Evolutionary conservation across 2,329 filamentous ascomycete species (phyloP).

Genomic region (Diplodia scrobiculata): DNA sequence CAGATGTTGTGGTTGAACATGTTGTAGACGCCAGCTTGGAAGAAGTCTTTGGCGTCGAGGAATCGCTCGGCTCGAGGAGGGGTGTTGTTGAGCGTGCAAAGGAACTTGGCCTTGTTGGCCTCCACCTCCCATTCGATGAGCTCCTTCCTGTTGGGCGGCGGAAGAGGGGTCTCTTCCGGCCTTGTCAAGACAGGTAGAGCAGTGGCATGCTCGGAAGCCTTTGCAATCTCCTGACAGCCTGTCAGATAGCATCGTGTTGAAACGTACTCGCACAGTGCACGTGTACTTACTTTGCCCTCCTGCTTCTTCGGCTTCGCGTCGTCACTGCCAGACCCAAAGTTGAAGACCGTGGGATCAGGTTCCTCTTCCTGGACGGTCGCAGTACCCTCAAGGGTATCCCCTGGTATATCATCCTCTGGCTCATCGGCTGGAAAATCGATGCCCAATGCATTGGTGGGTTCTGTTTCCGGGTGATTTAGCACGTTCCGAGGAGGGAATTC

Average conservation of each 20-base stretch:
- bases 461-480: too few relatives aligned
- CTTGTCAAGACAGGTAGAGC: neutral
- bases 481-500: too few relatives aligned
- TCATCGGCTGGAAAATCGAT: too few relatives aligned
- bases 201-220: neutral
- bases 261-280: neutral
- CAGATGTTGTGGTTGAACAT: constrained; percentile 1
- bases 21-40: neutral
- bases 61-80: neutral
- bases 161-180: neutral
- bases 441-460: too few relatives aligned
- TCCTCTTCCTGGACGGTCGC: too few relatives aligned
- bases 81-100: neutral
- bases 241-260: too few relatives aligned
- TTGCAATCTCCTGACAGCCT: too few relatives aligned
- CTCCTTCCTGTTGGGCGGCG: neutral
- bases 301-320: too few relatives aligned
- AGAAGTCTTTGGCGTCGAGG: neutral
- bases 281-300: neutral
- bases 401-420: too few relatives aligned
- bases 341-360: too few relatives aligned
- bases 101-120: neutral
- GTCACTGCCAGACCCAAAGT: too few relatives aligned
- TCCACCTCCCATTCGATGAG: neutral
- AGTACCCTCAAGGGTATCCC: too few relatives aligned